Evolutionary conservation across 1,284 basidiomycete species (phyloP).

Genomic region (Ustilago loliicola): DNA sequence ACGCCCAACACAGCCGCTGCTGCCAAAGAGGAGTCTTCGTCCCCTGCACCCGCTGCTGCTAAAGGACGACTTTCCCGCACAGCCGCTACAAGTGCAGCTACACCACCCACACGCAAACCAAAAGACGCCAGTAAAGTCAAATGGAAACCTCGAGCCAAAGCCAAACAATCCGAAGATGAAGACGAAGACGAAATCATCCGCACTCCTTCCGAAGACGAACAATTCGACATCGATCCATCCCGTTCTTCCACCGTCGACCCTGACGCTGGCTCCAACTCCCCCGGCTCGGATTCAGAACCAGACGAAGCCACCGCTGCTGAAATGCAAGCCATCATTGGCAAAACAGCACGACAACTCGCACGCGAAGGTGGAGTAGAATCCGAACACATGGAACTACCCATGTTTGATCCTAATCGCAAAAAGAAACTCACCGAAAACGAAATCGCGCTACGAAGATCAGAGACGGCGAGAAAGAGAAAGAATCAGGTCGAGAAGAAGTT

Average conservation of each 20-base stretch:
- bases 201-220: slow-evolving; percentile 13
- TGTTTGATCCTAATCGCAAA: slow-evolving; percentile 74
- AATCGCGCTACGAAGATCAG: slow-evolving; percentile 82
- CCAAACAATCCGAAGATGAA: slow-evolving; percentile 24
- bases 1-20: slow-evolving; percentile 27
- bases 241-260: slow-evolving; percentile 12
- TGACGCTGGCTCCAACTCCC: slow-evolving; percentile 13
- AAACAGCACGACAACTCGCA: slow-evolving; percentile 67
- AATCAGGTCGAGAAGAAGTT: slow-evolving; percentile 89
- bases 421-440: slow-evolving; percentile 85
- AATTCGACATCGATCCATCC: slow-evolving; percentile 21
- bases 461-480: slow-evolving; percentile 85
- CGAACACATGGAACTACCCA: slow-evolving; percentile 60
- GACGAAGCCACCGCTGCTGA: slow-evolving; percentile 47
- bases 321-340: slow-evolving; percentile 46
- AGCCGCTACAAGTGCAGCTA: slow-evolving; percentile 2
- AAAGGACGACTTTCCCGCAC: slow-evolving; percentile 12
- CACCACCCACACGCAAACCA: slow-evolving; percentile 17
- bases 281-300: slow-evolving; percentile 33
- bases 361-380: slow-evolving; percentile 48
- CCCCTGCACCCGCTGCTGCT: slow-evolving; percentile 10
- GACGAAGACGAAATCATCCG: slow-evolving; percentile 31
- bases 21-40: slow-evolving; percentile 10
- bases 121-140: slow-evolving; percentile 43
- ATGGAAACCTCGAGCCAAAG: slow-evolving; percentile 37